Evolutionary conservation across 257 asterid genomes (phyloP).

Genomic region (Nicotiana benthamiana): DNA sequence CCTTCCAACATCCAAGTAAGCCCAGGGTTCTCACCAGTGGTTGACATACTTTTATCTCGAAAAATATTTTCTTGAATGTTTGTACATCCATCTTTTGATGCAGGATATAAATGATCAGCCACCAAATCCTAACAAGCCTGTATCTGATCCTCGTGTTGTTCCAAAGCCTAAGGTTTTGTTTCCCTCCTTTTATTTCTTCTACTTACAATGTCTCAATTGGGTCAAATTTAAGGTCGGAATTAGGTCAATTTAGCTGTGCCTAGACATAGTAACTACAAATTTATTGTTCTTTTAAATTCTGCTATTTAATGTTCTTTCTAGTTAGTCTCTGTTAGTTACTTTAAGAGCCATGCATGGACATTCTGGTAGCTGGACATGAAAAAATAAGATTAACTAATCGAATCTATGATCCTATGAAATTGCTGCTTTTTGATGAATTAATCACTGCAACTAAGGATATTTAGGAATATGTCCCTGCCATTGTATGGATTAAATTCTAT

Average conservation of each 20-base stretch:
- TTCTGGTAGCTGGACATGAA: not conserved
- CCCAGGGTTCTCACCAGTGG: conserved; percentile 9
- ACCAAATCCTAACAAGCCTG: conserved; percentile 84
- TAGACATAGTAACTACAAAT: too few species aligned
- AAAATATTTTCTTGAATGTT: conserved; percentile 2
- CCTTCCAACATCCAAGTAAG: conserved; percentile 84
- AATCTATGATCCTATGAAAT: not conserved
- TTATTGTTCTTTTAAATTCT: too few species aligned
- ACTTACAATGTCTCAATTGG: too few species aligned
- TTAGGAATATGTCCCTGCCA: not conserved
- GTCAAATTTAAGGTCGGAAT: too few species aligned
- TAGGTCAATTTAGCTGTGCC: too few species aligned
- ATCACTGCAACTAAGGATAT: not conserved
- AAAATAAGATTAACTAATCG: not conserved
- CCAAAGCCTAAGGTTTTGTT: conserved; percentile 74
- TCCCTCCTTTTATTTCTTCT: too few species aligned
- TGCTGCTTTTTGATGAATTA: not conserved
- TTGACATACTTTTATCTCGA: conserved; percentile 5
- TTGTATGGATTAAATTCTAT: not conserved
- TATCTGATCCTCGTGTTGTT: conserved; percentile 58
- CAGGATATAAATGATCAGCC: conserved; percentile 94
- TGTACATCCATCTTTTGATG: not conserved
- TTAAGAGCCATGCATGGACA: not conserved
- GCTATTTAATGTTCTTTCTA: not conserved
- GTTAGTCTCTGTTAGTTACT: not conserved